Evolutionary conservation across 2,329 filamentous ascomycete species (phyloP), one percentile per base, ranked within the genome.

Genomic region (Fusarium fujikuroi): DNA sequence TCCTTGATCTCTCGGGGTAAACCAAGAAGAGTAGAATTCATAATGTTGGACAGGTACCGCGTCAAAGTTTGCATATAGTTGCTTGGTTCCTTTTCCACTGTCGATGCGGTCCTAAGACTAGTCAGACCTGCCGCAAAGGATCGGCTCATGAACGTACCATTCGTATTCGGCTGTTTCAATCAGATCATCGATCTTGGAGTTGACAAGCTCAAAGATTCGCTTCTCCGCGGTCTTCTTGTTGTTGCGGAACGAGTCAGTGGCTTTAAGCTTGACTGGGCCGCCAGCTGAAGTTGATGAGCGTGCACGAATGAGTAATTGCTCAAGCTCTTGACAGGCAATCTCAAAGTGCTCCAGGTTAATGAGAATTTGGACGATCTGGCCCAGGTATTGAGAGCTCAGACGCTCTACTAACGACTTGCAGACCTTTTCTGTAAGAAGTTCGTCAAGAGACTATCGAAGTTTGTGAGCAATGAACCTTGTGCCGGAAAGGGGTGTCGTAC

Each of bases 321-420:
- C 95, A 1, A 99, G 87, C 78, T 98, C 95, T 76, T 91, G 90
- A 80, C 96, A 98, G 9, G 96, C 96, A 53, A 90, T 93, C 83
- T 98, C 95, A 80, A 99, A 98, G 82, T 99, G 95, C 80, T 98
- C 95, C 23, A 99, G 85, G 79, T 99, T 99, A 79, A 97, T 99
- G 59, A 99, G 87, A 75, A 99, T 99, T 80, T 99, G 96, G 30
- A 99, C 96, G 73, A 99, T 98, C 81, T 99, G 96, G 6, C 96
- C 96, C 4, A 98, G 88, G 79, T 99, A 98, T 80, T 98, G 95
- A 5, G 95, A 97, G 76, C 90, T 92, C 11, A 99, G 88, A 58
- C 94, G 90, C 77, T 98, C 94, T 19, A 98, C 92, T 15, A 99
- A 88, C 9, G 93, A 94, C 77, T 93, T 90, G 86, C 95, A 98